Base-by-base conservation (phyloP, 441 rosid genomes). In the Bruguiera hainesii region DNA sequence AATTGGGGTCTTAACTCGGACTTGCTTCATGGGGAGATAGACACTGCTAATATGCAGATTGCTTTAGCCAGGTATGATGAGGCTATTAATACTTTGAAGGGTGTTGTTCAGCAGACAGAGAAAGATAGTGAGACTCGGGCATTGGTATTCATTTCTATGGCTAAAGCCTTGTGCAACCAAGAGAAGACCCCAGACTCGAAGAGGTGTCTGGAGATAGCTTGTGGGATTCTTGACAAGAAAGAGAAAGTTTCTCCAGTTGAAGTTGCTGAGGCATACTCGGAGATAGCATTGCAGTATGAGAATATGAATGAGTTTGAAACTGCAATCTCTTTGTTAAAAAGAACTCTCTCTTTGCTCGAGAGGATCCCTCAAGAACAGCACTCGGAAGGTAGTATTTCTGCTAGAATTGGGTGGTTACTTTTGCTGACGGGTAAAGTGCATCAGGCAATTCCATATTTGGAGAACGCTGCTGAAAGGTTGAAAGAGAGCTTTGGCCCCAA, bases 361-460 rank as follows among this genome's bases (percentile, higher is more conserved):
- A 91, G 72, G 65, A 79, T 88, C 55, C 96, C 96, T 66, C 98
- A 86, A 75, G 98, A 90, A 61, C 97, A 92, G 78, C 96, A 83
- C 70, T 86, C 95, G 0, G 98, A 92, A 79, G 98, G 95, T 75
- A 89, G 89, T 63, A 84, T 90, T 63, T 82, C 96, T 31, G 98
- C 98, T 61, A 89, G 98, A 81, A 76, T 91, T 63, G 99, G 99
- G 63, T 89, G 93, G 97, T 72, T 88, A 73, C 91, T 85, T 74
- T 25, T 91, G 30, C 78, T 91, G 84, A 87, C 86, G 0, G 98
- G 98, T 48, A 79, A 87, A 78, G 99, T 90, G 73, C 73, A 81
- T 55, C 83, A 87, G 78, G 96, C 90, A 30, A 85, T 95, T 84
- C 97, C 98, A 46, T 91, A 79, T 74, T 77, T 95, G 79, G 98